Percentiles rank a stretch among this genome's conserved stretches.
These are phyloP conservation scores for Rhytidiadelphus loreus DNA, from an alignment of 225 moss, liverwort and hornwort species.

Conservation along the genomic window DNA sequence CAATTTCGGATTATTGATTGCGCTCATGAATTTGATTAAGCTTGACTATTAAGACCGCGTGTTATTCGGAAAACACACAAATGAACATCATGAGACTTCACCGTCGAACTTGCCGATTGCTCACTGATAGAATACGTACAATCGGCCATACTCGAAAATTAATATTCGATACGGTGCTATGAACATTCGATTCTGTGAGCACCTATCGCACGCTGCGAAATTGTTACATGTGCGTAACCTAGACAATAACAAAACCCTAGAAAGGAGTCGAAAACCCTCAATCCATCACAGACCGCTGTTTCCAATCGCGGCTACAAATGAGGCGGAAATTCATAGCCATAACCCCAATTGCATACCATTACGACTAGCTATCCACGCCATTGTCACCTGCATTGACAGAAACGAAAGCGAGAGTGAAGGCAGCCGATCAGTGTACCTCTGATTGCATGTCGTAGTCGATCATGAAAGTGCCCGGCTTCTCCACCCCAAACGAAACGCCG, in stretches of 20 bases:
- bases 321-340: background rate
- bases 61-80: background rate
- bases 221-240: background rate
- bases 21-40: background rate
- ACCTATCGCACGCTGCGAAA: background rate
- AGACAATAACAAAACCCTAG: background rate
- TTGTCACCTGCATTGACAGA: background rate
- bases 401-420: background rate
- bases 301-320: background rate
- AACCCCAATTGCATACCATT: background rate
- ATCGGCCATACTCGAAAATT: background rate
- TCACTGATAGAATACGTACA: background rate
- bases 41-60: background rate
- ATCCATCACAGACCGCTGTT: background rate
- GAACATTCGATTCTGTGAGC: background rate
- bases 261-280: background rate
- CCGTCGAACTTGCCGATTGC: background rate
- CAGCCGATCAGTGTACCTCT: conserved; percentile 23
- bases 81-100: background rate
- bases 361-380: background rate
- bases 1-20: background rate
- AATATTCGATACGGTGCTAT: background rate
- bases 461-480: conserved; percentile 84
- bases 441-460: conserved; percentile 86
- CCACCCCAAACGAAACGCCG: conserved; percentile 71